phyloP scores from a whole-genome alignment of 2,329 filamentous ascomycete genomes.

The Fusarium sp. region DNA sequence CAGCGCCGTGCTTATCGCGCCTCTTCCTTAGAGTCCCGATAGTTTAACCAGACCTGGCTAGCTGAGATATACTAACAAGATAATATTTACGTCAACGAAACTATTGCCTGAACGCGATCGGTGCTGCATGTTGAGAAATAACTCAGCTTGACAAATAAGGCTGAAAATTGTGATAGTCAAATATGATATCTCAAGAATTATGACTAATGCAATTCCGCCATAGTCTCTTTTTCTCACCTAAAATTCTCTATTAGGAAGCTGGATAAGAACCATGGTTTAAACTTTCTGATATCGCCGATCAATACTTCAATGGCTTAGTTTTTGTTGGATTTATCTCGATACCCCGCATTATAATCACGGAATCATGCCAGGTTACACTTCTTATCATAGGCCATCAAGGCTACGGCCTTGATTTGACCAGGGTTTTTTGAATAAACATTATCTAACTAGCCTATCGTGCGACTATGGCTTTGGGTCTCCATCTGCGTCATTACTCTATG shows the following conservation, averaged over 20 bases:
- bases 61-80: too few species aligned
- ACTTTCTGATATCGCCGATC: constrained; percentile 17
- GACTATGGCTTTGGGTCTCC: not conserved
- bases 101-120: too few species aligned
- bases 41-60: too few species aligned
- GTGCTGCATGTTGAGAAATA: too few species aligned
- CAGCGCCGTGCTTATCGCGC: too few species aligned
- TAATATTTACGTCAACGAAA: too few species aligned
- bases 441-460: not conserved
- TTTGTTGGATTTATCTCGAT: not conserved
- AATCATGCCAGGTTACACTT: constrained; percentile 1
- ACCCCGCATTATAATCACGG: constrained; percentile 17
- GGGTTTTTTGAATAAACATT: not conserved
- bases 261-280: constrained; percentile 6
- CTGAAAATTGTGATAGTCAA: too few species aligned
- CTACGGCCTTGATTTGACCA: not conserved
- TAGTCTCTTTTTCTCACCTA: not conserved
- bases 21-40: too few species aligned
- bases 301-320: constrained; percentile 12
- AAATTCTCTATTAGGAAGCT: constrained; percentile 30
- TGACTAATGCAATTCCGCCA: not conserved
- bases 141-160: too few species aligned
- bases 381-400: not conserved
- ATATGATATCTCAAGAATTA: not conserved
- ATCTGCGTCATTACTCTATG: not conserved